Percentiles rank a stretch among this genome's conserved stretches.
phyloP scores from a whole-genome alignment of 441 rosid species.

The Adansonia rubrostipa region DNA sequence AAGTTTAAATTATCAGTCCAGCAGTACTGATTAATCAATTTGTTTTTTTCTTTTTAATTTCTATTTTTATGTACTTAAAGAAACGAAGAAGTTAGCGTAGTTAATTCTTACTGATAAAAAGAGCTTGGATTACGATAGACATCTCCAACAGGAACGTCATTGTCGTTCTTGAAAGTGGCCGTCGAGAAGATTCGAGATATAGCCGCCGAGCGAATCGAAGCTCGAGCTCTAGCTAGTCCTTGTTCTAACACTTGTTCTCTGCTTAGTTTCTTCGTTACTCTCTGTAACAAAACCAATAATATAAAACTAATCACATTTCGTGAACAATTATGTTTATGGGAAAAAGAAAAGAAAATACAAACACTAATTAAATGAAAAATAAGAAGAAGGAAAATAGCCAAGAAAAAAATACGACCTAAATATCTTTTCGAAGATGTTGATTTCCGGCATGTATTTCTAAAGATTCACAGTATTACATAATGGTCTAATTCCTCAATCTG shows the following conservation, averaged over 20 bases:
- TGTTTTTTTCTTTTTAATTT: background rate
- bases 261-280: constrained; percentile 38
- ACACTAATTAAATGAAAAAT: background rate
- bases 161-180: constrained; percentile 25
- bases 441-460: background rate
- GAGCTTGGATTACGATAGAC: constrained; percentile 65
- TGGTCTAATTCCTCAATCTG: background rate
- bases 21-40: background rate
- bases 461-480: background rate
- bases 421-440: background rate
- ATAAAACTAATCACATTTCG: background rate
- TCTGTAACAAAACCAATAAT: constrained; percentile 33
- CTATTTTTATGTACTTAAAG: background rate
- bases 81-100: background rate
- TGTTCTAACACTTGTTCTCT: constrained; percentile 46
- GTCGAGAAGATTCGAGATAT: constrained; percentile 33
- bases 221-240: constrained; percentile 74
- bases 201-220: constrained; percentile 59
- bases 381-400: no score
- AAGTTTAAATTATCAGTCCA: background rate
- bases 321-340: background rate
- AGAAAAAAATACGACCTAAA: background rate
- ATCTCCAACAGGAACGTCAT: constrained; percentile 28
- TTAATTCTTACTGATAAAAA: constrained; percentile 58
- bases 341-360: background rate